Evolutionary conservation across 768 basidiomycete genomes (phyloP), one percentile per base, ranked within the genome.

Genomic region (Pisolithus orientalis): DNA sequence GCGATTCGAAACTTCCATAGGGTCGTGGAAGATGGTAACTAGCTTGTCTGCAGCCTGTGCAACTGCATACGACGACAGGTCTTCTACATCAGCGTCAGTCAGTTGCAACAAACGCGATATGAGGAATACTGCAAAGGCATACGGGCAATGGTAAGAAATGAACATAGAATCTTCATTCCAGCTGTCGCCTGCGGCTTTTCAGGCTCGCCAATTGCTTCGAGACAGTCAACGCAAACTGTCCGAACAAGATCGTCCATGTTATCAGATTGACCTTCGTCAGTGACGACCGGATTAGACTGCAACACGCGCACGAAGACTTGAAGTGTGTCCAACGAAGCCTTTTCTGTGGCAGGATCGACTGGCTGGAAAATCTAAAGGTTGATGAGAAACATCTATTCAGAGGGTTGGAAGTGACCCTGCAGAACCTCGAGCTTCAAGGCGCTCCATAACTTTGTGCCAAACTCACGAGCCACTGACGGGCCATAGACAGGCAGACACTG

Each of bases 131-230:
- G n/a, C 44, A 28, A 55, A 7, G 0, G 78, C 87, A 45, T 62
- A 94, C 94, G 78, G 7, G 90, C 87, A 11, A 85, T 86, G n/a
- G 78, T 70, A 66, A 90, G 77, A 58, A 93, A 80, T 2, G 83
- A 79, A 56, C 86, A 85, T 31, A 98, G 69, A 31, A 93, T 80
- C 64, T 90, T 92, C 44, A 87, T 86, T 1, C 93, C 94, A 39
- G 90, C 84, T 63, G 84, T 84, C 1, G 94, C 93, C 65, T 93
- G 89, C 64, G 80, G 86, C 72, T 97, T 98, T 66, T 98, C 96
- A 0, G 95, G 93, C 63, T 96, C 90, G 40, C 83, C 79, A 40
- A 98, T 69, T 51, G 88, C 81, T 24, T 78, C 75, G 7, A 93
- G 75, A 59, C 90, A 94, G 62, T 96, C 90, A 51, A 83, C 79